These are phyloP conservation scores for Trametes punicea DNA, from an alignment of 768 basidiomycete species.

Conservation along the genomic window DNA sequence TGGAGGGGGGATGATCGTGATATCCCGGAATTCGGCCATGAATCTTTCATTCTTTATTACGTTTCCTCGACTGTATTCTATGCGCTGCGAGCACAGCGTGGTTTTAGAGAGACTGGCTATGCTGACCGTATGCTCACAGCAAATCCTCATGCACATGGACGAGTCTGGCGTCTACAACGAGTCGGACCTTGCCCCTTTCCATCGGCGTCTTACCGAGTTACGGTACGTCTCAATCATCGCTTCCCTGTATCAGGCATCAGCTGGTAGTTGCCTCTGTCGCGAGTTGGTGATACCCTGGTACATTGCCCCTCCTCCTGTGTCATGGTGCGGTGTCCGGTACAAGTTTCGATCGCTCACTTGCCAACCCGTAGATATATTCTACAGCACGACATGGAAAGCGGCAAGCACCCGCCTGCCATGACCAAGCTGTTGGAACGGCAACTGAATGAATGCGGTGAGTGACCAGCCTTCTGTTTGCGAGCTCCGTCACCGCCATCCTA, in stretches of 20 bases:
- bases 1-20: background rate
- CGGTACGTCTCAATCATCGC: constrained; percentile 36
- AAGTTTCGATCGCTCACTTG: background rate
- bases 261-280: background rate
- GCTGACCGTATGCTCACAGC: constrained; percentile 45
- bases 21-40: constrained; percentile 5
- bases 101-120: constrained; percentile 13
- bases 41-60: constrained; percentile 17
- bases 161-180: constrained; percentile 95
- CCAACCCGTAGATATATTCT: constrained; percentile 52
- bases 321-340: background rate
- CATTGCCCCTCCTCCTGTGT: constrained; percentile 2
- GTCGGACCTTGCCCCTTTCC: constrained; percentile 85
- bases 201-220: constrained; percentile 74
- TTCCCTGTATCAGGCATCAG: background rate
- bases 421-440: constrained; percentile 88
- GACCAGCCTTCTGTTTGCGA: background rate
- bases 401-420: constrained; percentile 83
- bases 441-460: constrained; percentile 86
- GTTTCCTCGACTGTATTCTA: constrained; percentile 9
- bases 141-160: constrained; percentile 94
- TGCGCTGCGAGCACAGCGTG: constrained; percentile 3
- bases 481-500: background rate
- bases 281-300: constrained; percentile 2
- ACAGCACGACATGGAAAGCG: constrained; percentile 73